Base-by-base conservation (phyloP, 2,329 filamentous ascomycete genomes). In the Fulvia fulva region DNA sequence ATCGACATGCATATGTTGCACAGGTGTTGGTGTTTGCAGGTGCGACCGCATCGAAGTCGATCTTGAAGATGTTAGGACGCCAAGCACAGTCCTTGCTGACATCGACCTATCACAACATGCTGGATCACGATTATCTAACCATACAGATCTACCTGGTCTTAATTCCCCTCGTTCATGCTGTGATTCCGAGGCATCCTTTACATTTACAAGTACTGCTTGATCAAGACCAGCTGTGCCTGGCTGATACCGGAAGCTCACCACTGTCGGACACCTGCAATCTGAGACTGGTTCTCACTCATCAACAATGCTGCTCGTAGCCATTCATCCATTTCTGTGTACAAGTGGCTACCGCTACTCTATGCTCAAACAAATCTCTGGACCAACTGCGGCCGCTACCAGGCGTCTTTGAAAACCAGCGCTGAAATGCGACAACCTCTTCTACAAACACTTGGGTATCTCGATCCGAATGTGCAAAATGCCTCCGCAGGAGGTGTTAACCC, bases 1-100 rank as follows among this genome's bases (percentile, higher is more conserved):
- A 68, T 59, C 58, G 63, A 63, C 54, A 49, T 43, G 12, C 46
- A 51, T 26, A 32, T 11, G 9, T 9, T 12, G 23, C 44, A n/a
- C 21, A 23, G 8, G 3, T 22, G 44, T 47, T 26, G 21, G 22
- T 47, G 44, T 47, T 26, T n/a, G 25, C 22, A n/a, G n/a, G 26
- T 32, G 25, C 25, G 1, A 50, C 32, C 26, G 47, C 47, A 32
- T 47, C 9, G 44, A 32, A 21, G n/a, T 50, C n/a, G 47, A 32
- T 19, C 47, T 32, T 14, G 12, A 28, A 21, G 25, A 32, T 47
- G 19, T 25, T 9, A 16, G 44, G 19, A 6, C 21, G 21, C 26
- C 23, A 32, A 32, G n/a, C 47, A 50, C 23, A 32, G 23, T n/a
- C 23, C n/a, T 21, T 50, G 23, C 26, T 32, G 23, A 19, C 46